Evolutionary conservation across 176 grass and related monocot species (phyloP).

Genomic region (Miscanthus lutarioriparius): DNA sequence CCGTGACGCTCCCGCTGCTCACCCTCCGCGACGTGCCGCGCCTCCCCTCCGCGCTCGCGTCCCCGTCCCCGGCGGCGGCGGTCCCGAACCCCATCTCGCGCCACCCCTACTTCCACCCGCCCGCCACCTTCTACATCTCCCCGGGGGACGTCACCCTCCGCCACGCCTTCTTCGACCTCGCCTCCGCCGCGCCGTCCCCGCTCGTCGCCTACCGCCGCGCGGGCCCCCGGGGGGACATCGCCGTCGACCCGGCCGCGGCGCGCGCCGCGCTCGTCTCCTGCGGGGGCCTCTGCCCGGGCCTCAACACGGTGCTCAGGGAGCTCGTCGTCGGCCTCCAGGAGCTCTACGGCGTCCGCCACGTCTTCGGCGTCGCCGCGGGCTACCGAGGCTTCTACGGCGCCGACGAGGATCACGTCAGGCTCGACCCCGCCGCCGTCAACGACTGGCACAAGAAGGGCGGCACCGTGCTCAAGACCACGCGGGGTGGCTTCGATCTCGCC

Average conservation of each 20-base stretch:
- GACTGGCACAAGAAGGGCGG: slow-evolving; percentile 92
- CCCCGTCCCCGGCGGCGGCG: background rate
- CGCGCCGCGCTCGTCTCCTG: slow-evolving; percentile 87
- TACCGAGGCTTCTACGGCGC: slow-evolving; percentile 80
- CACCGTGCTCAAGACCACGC: slow-evolving; percentile 69
- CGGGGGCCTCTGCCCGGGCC: slow-evolving; percentile 79
- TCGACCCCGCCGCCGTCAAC: slow-evolving; percentile 57
- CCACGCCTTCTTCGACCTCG: slow-evolving; percentile 75
- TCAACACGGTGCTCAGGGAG: slow-evolving; percentile 91
- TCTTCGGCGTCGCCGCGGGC: slow-evolving; percentile 72
- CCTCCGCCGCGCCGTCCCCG: slow-evolving; percentile 1
- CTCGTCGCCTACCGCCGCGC: slow-evolving; percentile 76
- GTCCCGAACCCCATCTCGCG: slow-evolving; percentile 65
- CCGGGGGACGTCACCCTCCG: slow-evolving; percentile 66
- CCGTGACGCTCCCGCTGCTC: slow-evolving; percentile 41
- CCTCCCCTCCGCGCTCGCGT: background rate
- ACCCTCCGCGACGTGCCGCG: slow-evolving; percentile 53
- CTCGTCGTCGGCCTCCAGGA: slow-evolving; percentile 73
- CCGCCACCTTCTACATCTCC: slow-evolving; percentile 77
- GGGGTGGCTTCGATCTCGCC: slow-evolving; percentile 75
- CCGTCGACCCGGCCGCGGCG: slow-evolving; percentile 58
- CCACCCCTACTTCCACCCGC: slow-evolving; percentile 59
- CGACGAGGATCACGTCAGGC: slow-evolving; percentile 51
- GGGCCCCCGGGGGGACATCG: slow-evolving; percentile 50
- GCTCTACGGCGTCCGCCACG: slow-evolving; percentile 79